Evolutionary conservation across 805 yeast species (phyloP).

Genomic region (Saccharomycopsis selenospora): DNA sequence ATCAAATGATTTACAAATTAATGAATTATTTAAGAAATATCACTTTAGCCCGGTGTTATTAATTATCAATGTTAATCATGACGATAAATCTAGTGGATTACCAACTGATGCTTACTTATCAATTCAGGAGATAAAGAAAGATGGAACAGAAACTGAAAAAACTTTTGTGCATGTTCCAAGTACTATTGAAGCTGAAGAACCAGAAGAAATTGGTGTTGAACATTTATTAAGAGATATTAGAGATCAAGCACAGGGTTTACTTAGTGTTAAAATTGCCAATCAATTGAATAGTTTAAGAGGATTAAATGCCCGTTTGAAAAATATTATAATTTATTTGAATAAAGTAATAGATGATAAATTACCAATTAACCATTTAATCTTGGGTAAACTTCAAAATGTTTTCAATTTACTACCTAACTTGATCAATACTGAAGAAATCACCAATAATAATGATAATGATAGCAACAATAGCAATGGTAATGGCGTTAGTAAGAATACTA

Average conservation of each 20-base stretch:
- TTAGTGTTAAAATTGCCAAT: slow-evolving; percentile 79
- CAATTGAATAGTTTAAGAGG: slow-evolving; percentile 87
- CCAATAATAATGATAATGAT: slow-evolving; percentile 16
- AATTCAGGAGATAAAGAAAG: slow-evolving; percentile 91
- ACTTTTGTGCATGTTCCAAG: slow-evolving; percentile 93
- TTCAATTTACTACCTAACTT: slow-evolving; percentile 89
- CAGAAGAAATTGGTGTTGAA: slow-evolving; percentile 98
- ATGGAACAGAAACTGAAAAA: slow-evolving; percentile 87
- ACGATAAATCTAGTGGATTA: slow-evolving; percentile 63
- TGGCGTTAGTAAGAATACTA: neutral
- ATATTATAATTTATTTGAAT: slow-evolving; percentile 69
- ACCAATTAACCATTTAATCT: slow-evolving; percentile 83
- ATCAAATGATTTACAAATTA: slow-evolving; percentile 83
- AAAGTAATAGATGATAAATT: slow-evolving; percentile 63
- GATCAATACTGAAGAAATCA: slow-evolving; percentile 26
- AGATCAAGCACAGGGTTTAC: slow-evolving; percentile 92
- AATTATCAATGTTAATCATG: slow-evolving; percentile 86
- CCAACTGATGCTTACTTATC: slow-evolving; percentile 96
- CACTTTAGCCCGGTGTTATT: slow-evolving; percentile 74
- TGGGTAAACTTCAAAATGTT: slow-evolving; percentile 90
- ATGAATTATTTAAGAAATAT: slow-evolving; percentile 81
- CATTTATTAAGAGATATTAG: slow-evolving; percentile 89
- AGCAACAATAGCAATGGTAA: slow-evolving; percentile 8
- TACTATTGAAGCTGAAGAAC: slow-evolving; percentile 92
- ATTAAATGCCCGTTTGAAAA: slow-evolving; percentile 67